These are phyloP conservation scores for Macadamia tetraphylla DNA, from an alignment of 164 flowering plant species.

Conservation along the genomic window DNA sequence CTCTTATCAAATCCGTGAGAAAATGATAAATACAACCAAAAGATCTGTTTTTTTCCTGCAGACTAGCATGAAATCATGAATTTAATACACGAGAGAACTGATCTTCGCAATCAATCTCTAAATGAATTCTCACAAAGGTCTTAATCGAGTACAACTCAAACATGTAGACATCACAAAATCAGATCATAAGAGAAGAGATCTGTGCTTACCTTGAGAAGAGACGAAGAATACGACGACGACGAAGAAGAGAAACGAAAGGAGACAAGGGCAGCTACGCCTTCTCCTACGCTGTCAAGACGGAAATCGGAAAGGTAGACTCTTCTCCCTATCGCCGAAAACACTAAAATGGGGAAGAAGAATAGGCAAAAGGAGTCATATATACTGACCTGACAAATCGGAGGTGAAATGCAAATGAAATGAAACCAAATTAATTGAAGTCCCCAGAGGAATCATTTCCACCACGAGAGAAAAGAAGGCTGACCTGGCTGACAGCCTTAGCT, in stretches of 20 bases:
- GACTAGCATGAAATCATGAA: neutral
- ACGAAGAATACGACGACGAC: neutral
- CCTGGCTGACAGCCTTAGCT: conserved; percentile 3
- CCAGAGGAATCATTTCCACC: conserved; percentile 6
- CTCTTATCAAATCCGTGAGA: too few relatives aligned
- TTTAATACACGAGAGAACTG: too few relatives aligned
- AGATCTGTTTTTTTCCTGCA: neutral
- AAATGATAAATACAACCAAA: neutral
- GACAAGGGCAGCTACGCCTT: neutral
- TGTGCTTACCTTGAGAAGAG: neutral
- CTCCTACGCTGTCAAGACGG: neutral
- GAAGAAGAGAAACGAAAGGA: neutral
- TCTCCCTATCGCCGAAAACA: neutral
- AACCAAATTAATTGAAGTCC: neutral
- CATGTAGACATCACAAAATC: neutral
- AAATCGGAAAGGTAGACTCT: neutral
- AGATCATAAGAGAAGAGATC: neutral
- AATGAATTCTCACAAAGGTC: neutral
- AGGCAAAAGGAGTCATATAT: neutral
- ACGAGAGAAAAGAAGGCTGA: conserved; percentile 3
- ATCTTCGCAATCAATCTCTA: neutral
- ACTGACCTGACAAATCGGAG: neutral
- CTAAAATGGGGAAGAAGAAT: neutral
- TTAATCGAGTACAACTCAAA: neutral
- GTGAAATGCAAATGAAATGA: conserved; percentile 5